phyloP scores from a whole-genome alignment of 169 alveolate species.

The Perkinsus marinus region DNA sequence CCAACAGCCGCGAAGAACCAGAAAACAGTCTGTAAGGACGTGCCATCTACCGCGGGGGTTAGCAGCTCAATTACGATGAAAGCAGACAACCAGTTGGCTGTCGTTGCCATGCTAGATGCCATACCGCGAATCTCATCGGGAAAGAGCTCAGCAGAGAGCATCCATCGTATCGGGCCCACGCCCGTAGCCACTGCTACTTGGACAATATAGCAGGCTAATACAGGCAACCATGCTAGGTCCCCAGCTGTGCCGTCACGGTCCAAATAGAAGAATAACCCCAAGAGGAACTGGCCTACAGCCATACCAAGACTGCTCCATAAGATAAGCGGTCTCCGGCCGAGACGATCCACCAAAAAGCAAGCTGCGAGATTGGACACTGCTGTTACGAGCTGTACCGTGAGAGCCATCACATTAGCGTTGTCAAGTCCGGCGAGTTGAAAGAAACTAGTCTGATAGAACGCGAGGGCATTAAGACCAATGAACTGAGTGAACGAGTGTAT shows the following conservation, averaged over 20 bases:
- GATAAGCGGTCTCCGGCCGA: not conserved
- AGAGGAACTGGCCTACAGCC: not conserved
- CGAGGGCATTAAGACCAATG: not conserved
- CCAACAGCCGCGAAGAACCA: not conserved
- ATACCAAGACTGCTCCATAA: not conserved
- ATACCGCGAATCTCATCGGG: not conserved
- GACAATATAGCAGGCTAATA: not conserved
- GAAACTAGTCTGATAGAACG: not conserved
- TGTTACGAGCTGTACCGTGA: not conserved
- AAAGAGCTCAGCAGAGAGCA: not conserved
- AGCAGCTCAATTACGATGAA: not conserved
- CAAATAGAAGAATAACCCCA: not conserved
- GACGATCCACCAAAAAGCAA: not conserved
- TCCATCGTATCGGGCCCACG: not conserved
- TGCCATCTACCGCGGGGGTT: not conserved
- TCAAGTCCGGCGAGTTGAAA: not conserved
- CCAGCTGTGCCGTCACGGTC: not conserved
- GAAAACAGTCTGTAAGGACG: not conserved
- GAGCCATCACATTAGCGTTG: not conserved
- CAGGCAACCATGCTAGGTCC: not conserved
- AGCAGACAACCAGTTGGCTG: not conserved
- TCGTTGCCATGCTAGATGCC: not conserved
- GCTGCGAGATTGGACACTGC: not conserved
- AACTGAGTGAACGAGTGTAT: not conserved
- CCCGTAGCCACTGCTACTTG: not conserved